Percentiles rank a stretch among this genome's conserved stretches.
Evolutionary conservation across 805 yeast genomes (phyloP).

Genomic region (Sporopachydermia quercuum): DNA sequence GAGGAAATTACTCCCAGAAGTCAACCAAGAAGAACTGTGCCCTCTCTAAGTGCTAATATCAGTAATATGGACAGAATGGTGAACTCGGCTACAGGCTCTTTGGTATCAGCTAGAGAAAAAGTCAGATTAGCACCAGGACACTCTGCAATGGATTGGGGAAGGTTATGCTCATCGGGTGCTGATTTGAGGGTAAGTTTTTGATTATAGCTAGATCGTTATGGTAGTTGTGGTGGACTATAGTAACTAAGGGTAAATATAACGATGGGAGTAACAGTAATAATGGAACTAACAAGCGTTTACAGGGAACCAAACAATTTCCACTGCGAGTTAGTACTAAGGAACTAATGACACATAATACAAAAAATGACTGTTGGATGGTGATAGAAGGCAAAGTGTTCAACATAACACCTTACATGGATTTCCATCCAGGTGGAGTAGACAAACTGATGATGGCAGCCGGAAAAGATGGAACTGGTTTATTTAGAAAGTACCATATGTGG

Average conservation of each 20-base stretch:
- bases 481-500: constrained; percentile 64
- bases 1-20: too few relatives aligned
- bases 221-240: too few relatives aligned
- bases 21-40: too few relatives aligned
- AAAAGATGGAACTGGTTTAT: constrained; percentile 61
- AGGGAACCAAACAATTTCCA: constrained; percentile 32
- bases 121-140: constrained; percentile 63
- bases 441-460: constrained; percentile 74
- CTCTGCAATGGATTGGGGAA: constrained; percentile 82
- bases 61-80: constrained; percentile 2
- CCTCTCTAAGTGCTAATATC: too few relatives aligned
- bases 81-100: neutral
- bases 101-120: constrained; percentile 25
- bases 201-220: too few relatives aligned
- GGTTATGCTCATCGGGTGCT: constrained; percentile 29
- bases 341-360: constrained; percentile 38
- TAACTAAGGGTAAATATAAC: too few relatives aligned
- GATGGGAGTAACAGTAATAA: too few relatives aligned
- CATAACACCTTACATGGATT: constrained; percentile 66
- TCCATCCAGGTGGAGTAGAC: constrained; percentile 87
- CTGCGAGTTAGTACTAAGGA: constrained; percentile 41
- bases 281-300: neutral
- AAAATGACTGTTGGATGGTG: constrained; percentile 77
- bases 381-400: constrained; percentile 73
- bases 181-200: constrained; percentile 41